A percentile compares a stretch with the other conserved stretches of the same genome.
Evolutionary conservation across 805 yeast species (phyloP).

Genomic region (Kodamaea neixiangensis): DNA sequence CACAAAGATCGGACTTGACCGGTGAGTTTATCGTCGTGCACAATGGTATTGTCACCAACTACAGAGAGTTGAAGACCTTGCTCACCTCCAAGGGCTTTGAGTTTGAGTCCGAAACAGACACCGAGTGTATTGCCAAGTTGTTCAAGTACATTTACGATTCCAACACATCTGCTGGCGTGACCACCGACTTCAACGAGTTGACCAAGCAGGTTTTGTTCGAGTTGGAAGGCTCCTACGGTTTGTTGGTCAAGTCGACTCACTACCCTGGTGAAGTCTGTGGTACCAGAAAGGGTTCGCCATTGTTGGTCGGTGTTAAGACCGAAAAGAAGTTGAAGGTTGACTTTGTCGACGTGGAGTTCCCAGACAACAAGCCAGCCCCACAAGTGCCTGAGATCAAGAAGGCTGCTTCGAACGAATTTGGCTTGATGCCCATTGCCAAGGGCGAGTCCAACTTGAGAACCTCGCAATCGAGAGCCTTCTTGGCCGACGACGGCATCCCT

Average conservation of each 20-base stretch:
- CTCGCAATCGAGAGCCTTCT: constrained; percentile 94
- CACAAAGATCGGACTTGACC: constrained; percentile 82
- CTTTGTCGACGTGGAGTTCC: constrained; percentile 97
- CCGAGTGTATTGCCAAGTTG: constrained; percentile 96
- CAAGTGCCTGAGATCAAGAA: constrained; percentile 19
- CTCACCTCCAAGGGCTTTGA: constrained; percentile 74
- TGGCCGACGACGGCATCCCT: constrained; percentile 90
- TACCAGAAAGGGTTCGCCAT: constrained; percentile 97
- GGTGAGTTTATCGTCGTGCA: constrained; percentile 92
- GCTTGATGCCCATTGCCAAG: constrained; percentile 53
- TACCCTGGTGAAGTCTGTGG: constrained; percentile 96
- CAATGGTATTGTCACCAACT: constrained; percentile 97
- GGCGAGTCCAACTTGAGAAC: constrained; percentile 69
- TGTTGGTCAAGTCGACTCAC: constrained; percentile 86
- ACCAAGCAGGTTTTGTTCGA: constrained; percentile 91
- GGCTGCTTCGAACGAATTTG: constrained; percentile 25
- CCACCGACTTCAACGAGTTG: constrained; percentile 85
- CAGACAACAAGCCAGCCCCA: constrained; percentile 50
- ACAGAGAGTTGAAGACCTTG: constrained; percentile 84
- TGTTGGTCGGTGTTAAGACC: constrained; percentile 95
- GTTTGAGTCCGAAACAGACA: constrained; percentile 93
- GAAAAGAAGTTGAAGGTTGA: constrained; percentile 95
- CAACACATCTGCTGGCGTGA: constrained; percentile 67
- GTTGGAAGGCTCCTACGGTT: constrained; percentile 96
- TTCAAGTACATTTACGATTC: constrained; percentile 88